phyloP scores from a whole-genome alignment of 2,329 filamentous ascomycete species.

The Echinosphaeria canescens region DNA sequence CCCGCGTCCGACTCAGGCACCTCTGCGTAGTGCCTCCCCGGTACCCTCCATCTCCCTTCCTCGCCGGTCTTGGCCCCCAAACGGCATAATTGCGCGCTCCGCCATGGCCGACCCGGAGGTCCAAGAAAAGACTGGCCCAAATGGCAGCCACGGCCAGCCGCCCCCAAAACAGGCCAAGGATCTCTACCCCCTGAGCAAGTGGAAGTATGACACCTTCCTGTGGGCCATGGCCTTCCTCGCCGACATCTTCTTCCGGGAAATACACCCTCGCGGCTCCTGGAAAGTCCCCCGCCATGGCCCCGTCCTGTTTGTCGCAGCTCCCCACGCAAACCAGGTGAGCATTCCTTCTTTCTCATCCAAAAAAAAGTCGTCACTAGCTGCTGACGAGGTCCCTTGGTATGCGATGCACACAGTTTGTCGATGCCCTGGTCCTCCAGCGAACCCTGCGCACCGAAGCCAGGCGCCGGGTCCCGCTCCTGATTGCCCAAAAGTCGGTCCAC shows the following conservation, averaged over 20 bases:
- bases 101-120: constrained; percentile 4
- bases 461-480: constrained; percentile 77
- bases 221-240: constrained; percentile 65
- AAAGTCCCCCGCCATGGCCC: constrained; percentile 77
- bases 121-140: constrained; percentile 4
- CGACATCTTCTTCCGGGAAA: constrained; percentile 95
- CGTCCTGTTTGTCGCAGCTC: constrained; percentile 86
- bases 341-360: too few species aligned
- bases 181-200: constrained; percentile 46
- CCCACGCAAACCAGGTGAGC: constrained; percentile 80
- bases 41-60: too few species aligned
- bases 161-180: constrained; percentile 20
- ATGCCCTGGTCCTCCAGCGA: constrained; percentile 82
- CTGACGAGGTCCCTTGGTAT: too few species aligned
- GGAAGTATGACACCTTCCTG: constrained; percentile 58
- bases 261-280: constrained; percentile 88
- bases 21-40: too few species aligned
- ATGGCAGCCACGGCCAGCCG: constrained; percentile 5
- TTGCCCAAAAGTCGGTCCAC: constrained; percentile 88
- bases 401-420: constrained; percentile 65
- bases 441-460: constrained; percentile 71
- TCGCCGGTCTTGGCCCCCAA: too few species aligned
- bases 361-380: too few species aligned
- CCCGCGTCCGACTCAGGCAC: too few species aligned
- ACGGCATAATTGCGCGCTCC: too few species aligned